Percentiles rank a stretch among this genome's conserved stretches.
Conservation (phyloP, 805 yeast species). For the Priceomyces medius region DNA sequence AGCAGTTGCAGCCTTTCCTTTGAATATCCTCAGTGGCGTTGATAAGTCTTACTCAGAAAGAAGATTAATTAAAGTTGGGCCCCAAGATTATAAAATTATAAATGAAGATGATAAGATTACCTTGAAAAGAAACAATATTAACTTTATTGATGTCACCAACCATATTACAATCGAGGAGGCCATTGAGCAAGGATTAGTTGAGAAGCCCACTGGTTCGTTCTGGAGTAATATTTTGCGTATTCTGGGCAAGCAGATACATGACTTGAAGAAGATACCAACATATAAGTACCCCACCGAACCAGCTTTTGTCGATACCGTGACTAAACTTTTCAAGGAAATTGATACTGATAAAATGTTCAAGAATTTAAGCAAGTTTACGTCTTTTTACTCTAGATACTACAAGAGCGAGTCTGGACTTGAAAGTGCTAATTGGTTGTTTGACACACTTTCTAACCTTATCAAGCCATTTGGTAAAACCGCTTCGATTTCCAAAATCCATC, state of each 20-base stretch:
- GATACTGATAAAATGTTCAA: slow-evolving; percentile 47
- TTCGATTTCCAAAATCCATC: slow-evolving; percentile 52
- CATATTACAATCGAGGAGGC: slow-evolving; percentile 39
- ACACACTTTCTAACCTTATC: slow-evolving; percentile 44
- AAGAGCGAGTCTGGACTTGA: slow-evolving; percentile 68
- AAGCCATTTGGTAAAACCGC: slow-evolving; percentile 23
- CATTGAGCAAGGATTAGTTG: slow-evolving; percentile 23
- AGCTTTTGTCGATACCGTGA: slow-evolving; percentile 37
- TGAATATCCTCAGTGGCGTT: slow-evolving; percentile 5
- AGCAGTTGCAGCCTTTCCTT: slow-evolving; percentile 10
- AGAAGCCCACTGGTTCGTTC: slow-evolving; percentile 9
- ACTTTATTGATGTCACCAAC: slow-evolving; percentile 66
- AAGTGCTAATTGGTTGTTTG: slow-evolving; percentile 68
- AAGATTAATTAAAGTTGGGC: slow-evolving; percentile 37
- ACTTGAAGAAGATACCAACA: slow-evolving; percentile 23
- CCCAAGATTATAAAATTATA: slow-evolving; percentile 28
- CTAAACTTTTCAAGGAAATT: slow-evolving; percentile 42
- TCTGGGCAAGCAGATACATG: slow-evolving; percentile 27
- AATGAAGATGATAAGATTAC: slow-evolving; percentile 36
- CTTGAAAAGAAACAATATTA: slow-evolving; percentile 43
- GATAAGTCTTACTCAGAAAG: slow-evolving; percentile 5
- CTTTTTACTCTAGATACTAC: slow-evolving; percentile 76
- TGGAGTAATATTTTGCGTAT: slow-evolving; percentile 15
- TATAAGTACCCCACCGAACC: slow-evolving; percentile 55
- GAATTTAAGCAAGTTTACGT: slow-evolving; percentile 60